phyloP scores from a whole-genome alignment of 768 basidiomycete genomes.

The Pseudohyphozyma bogoriensis region DNA sequence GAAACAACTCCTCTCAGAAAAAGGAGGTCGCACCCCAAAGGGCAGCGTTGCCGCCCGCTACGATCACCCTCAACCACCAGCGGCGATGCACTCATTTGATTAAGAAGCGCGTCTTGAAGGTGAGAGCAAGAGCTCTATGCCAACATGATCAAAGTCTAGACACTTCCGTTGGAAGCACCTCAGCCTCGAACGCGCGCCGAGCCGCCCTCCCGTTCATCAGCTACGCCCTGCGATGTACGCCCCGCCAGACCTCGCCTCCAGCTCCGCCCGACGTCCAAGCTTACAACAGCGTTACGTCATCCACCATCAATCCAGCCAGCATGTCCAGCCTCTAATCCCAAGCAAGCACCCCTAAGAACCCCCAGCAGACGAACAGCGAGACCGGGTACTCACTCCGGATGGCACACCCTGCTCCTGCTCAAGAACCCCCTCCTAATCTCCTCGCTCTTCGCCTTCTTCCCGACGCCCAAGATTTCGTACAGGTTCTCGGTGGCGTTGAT shows the following conservation, averaged over 20 bases:
- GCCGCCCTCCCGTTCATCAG: not conserved
- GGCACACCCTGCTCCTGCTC: slow-evolving; percentile 60
- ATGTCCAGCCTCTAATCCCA: not conserved
- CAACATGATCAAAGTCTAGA: too few species aligned
- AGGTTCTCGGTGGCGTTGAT: slow-evolving; percentile 46
- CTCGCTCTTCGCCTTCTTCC: slow-evolving; percentile 50
- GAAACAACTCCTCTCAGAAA: too few species aligned
- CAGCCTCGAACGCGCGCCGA: not conserved
- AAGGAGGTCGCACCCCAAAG: too few species aligned
- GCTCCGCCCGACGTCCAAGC: not conserved
- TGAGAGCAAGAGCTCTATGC: too few species aligned
- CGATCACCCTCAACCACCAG: too few species aligned
- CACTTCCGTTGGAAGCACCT: too few species aligned
- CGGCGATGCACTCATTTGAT: too few species aligned
- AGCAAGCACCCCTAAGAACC: not conserved
- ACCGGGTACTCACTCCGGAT: slow-evolving; percentile 64
- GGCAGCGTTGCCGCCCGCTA: too few species aligned
- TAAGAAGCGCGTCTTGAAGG: too few species aligned
- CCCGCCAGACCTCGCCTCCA: not conserved
- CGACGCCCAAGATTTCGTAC: slow-evolving; percentile 61
- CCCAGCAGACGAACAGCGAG: too few species aligned
- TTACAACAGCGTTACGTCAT: too few species aligned
- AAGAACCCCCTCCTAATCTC: slow-evolving; percentile 67
- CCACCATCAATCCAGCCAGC: not conserved
- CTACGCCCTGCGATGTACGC: not conserved